A percentile compares a stretch with the other conserved stretches of the same genome.
Conservation (phyloP, 208 protist species). For the Zelonia costaricensis region DNA sequence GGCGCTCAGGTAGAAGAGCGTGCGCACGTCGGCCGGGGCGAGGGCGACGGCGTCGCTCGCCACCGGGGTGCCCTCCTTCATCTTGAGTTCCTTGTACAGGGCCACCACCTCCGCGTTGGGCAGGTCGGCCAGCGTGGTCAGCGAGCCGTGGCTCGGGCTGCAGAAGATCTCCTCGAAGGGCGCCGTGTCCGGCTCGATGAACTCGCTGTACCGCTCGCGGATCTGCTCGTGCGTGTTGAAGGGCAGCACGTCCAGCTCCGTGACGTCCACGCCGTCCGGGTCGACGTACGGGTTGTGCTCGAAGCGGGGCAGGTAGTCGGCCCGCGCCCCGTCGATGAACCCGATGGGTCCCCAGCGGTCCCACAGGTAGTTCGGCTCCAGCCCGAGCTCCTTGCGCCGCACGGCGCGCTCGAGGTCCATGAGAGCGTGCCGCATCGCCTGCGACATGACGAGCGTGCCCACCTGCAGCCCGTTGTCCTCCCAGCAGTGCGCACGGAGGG, state of each 20-base stretch:
- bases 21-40: slow-evolving; percentile 64
- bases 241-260: slow-evolving; percentile 82
- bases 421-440: slow-evolving; percentile 89
- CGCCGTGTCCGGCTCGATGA: slow-evolving; percentile 76
- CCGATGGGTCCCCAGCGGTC: slow-evolving; percentile 90
- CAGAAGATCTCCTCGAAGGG: slow-evolving; percentile 71
- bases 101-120: slow-evolving; percentile 42
- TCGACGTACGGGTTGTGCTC: slow-evolving; percentile 88
- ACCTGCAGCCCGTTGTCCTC: slow-evolving; percentile 82
- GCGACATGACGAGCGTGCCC: slow-evolving; percentile 81
- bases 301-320: slow-evolving; percentile 88
- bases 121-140: slow-evolving; percentile 71
- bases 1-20: slow-evolving; percentile 76
- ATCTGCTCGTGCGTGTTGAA: slow-evolving; percentile 92
- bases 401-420: slow-evolving; percentile 90
- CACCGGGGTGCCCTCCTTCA: slow-evolving; percentile 43
- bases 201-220: slow-evolving; percentile 79
- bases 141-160: slow-evolving; percentile 61
- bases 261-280: slow-evolving; percentile 90
- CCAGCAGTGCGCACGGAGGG: slow-evolving; percentile 88
- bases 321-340: slow-evolving; percentile 83
- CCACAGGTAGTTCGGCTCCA: slow-evolving; percentile 90
- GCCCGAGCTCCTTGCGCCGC: slow-evolving; percentile 79
- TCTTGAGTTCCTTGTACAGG: slow-evolving; percentile 62
- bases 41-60: slow-evolving; percentile 39